Percentiles rank a stretch among this genome's conserved stretches.
phyloP scores from a whole-genome alignment of 164 flowering plant genomes.

The Pachysandra terminalis region DNA sequence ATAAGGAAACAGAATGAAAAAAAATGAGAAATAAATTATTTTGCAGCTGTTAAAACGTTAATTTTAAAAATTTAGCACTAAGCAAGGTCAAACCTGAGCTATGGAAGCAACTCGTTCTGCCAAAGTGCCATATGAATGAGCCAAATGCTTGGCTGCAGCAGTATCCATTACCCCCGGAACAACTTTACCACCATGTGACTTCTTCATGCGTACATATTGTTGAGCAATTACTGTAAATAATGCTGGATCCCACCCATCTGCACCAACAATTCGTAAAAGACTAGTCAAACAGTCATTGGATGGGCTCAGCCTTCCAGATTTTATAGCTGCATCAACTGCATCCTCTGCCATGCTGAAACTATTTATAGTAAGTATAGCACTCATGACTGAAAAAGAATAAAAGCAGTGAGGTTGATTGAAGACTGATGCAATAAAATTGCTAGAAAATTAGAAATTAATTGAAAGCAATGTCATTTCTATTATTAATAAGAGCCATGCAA shows the following conservation, averaged over 20 bases:
- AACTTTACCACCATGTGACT: slow-evolving; percentile 63
- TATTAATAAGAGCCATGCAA: neutral
- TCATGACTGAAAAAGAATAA: neutral
- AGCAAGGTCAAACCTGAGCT: slow-evolving; percentile 68
- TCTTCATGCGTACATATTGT: slow-evolving; percentile 86
- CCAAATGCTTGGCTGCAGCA: slow-evolving; percentile 86
- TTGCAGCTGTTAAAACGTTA: neutral
- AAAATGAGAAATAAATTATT: neutral
- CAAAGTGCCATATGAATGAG: slow-evolving; percentile 87
- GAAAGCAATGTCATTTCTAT: no score
- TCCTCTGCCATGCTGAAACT: slow-evolving; percentile 98
- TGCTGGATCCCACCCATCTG: slow-evolving; percentile 93
- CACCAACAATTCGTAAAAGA: slow-evolving; percentile 64
- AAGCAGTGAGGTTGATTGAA: neutral
- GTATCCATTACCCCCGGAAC: slow-evolving; percentile 98
- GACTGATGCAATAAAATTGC: no score
- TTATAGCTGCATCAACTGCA: slow-evolving; percentile 87
- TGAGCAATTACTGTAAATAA: slow-evolving; percentile 86
- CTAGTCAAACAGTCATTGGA: slow-evolving; percentile 54
- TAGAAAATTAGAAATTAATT: no score
- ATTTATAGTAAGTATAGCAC: slow-evolving; percentile 12
- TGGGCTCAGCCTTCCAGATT: slow-evolving; percentile 79
- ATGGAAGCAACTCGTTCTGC: slow-evolving; percentile 84
- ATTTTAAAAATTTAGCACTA: neutral
- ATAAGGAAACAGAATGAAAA: neutral